Evolutionary conservation across 208 protist genomes (phyloP).

Genomic region (Leishmania aethiopica): DNA sequence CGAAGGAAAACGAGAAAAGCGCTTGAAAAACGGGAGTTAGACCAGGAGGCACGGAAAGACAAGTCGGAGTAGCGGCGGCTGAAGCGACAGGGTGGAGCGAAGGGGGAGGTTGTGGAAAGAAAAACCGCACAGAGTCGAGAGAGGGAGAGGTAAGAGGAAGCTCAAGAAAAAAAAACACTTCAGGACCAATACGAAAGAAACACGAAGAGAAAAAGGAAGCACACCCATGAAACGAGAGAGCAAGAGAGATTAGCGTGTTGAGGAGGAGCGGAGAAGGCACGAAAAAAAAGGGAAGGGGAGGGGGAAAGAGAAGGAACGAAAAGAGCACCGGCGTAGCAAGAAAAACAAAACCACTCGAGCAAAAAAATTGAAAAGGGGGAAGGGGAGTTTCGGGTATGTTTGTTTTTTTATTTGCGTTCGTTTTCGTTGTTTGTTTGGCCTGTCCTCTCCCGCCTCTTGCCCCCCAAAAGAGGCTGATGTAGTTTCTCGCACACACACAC

Average conservation of each 20-base stretch:
- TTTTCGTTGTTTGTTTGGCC: too few relatives aligned
- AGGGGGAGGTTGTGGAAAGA: conserved; percentile 1
- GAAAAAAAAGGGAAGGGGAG: too few relatives aligned
- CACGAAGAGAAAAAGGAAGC: conserved; percentile 10
- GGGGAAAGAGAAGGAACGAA: neutral
- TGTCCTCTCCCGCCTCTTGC: too few relatives aligned
- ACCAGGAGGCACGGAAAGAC: neutral
- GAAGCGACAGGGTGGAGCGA: conserved; percentile 4
- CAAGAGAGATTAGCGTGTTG: conserved; percentile 2
- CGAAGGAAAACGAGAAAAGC: neutral
- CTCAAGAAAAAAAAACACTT: neutral
- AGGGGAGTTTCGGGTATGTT: neutral
- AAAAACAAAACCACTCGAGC: neutral
- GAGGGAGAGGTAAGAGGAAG: neutral
- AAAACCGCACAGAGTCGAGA: neutral
- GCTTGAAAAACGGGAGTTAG: neutral
- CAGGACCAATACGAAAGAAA: conserved; percentile 21
- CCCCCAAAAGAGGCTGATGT: too few relatives aligned
- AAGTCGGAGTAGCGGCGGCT: neutral
- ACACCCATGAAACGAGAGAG: neutral
- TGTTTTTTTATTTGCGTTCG: neutral
- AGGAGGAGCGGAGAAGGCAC: conserved; percentile 3
- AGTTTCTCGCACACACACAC: too few relatives aligned
- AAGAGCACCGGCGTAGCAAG: neutral
- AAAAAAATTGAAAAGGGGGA: neutral